Evolutionary conservation across 495 filamentous ascomycete genomes (phyloP).

Genomic region (Podospora didyma): DNA sequence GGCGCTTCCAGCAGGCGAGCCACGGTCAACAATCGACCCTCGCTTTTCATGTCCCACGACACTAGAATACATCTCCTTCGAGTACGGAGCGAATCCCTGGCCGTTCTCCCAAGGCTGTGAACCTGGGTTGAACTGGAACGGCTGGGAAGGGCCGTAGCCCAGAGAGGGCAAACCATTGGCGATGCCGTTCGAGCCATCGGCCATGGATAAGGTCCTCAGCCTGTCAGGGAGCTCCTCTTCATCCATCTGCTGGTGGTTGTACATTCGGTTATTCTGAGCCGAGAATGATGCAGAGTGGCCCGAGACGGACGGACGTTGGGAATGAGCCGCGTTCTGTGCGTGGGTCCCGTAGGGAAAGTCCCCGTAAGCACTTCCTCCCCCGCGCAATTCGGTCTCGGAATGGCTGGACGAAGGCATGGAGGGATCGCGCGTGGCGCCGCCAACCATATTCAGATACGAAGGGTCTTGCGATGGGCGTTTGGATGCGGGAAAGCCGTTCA

Average conservation of each 20-base stretch:
- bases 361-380: slow-evolving; percentile 7
- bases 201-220: slow-evolving; percentile 7
- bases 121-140: slow-evolving; percentile 33
- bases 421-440: slow-evolving; percentile 21
- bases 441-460: slow-evolving; percentile 11
- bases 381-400: slow-evolving; percentile 25
- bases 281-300: slow-evolving; percentile 14
- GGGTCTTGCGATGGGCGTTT: slow-evolving; percentile 18
- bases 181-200: slow-evolving; percentile 2
- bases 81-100: slow-evolving; percentile 6
- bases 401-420: slow-evolving; percentile 28
- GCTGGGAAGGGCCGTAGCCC: slow-evolving; percentile 11
- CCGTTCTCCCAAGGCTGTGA: slow-evolving; percentile 37
- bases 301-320: slow-evolving; percentile 24
- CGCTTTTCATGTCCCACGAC: slow-evolving; percentile 10
- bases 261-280: slow-evolving; percentile 6
- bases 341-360: slow-evolving; percentile 3
- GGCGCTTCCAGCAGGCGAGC: slow-evolving; percentile 54
- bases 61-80: slow-evolving; percentile 11
- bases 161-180: slow-evolving; percentile 1
- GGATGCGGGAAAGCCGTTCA: background rate
- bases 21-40: slow-evolving; percentile 20
- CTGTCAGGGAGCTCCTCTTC: slow-evolving; percentile 9
- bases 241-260: slow-evolving; percentile 7
- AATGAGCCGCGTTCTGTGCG: slow-evolving; percentile 6